phyloP scores from a whole-genome alignment of 1,284 basidiomycete species.

The Agaricales sp. region DNA sequence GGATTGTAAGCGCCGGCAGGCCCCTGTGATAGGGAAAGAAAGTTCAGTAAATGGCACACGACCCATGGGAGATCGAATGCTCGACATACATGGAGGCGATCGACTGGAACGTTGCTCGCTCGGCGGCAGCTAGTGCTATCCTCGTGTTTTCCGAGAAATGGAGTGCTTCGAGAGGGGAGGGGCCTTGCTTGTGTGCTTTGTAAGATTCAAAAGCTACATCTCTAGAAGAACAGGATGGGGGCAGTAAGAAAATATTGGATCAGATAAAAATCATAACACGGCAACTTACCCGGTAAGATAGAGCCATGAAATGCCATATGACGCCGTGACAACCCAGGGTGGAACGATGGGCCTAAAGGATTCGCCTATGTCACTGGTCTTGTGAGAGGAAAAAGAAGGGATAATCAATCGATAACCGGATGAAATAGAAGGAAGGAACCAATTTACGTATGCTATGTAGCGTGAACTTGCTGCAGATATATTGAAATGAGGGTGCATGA shows the following conservation, averaged over 20 bases:
- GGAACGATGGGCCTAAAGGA: constrained; percentile 85
- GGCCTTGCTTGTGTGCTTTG: constrained; percentile 70
- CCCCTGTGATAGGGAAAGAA: constrained; percentile 35
- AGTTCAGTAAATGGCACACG: constrained; percentile 4
- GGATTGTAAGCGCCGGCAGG: constrained; percentile 74
- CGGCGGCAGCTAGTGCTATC: constrained; percentile 59
- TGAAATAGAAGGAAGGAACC: constrained; percentile 6
- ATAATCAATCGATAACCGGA: constrained; percentile 14
- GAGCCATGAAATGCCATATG: constrained; percentile 84
- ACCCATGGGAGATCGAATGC: constrained; percentile 6
- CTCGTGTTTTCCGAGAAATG: constrained; percentile 73
- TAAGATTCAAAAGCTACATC: constrained; percentile 92
- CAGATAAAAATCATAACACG: constrained; percentile 8
- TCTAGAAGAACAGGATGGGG: constrained; percentile 28
- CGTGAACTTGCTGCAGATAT: constrained; percentile 48
- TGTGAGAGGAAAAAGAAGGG: constrained; percentile 18
- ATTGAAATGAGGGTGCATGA: background rate
- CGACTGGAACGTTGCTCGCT: constrained; percentile 81
- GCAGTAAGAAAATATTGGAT: constrained; percentile 7
- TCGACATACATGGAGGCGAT: constrained; percentile 72
- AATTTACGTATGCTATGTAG: constrained; percentile 73
- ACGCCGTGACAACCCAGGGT: constrained; percentile 69
- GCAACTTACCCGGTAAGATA: constrained; percentile 51
- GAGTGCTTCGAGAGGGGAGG: constrained; percentile 61
- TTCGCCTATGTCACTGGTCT: constrained; percentile 88